phyloP scores from a whole-genome alignment of 164 flowering plant species.

The Magnolia changhungtana region DNA sequence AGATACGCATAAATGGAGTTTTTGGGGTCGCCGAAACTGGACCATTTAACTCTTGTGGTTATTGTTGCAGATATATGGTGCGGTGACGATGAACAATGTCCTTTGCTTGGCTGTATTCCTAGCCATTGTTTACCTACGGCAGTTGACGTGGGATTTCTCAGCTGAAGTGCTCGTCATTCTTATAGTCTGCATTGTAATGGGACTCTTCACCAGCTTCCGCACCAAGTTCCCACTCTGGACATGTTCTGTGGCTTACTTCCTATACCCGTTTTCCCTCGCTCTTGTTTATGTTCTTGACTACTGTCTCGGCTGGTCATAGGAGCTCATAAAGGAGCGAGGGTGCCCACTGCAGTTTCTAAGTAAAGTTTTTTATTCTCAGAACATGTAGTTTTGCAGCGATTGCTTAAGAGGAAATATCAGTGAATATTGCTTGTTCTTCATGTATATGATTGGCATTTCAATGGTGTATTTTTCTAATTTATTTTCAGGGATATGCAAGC shows the following conservation, averaged over 20 bases:
- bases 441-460: no score
- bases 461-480: no score
- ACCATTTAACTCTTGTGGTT: neutral
- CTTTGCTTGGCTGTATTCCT: constrained; percentile 68
- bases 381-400: no score
- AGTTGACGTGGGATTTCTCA: constrained; percentile 77
- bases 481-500: no score
- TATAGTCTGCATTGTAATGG: constrained; percentile 63
- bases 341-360: no score
- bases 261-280: constrained; percentile 67
- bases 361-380: no score
- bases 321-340: neutral
- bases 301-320: constrained; percentile 61
- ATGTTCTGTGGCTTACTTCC: constrained; percentile 42
- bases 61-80: constrained; percentile 67
- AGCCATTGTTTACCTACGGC: constrained; percentile 58
- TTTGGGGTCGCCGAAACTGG: no score
- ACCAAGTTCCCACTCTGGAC: constrained; percentile 78
- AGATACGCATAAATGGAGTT: no score
- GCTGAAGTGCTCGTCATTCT: constrained; percentile 68
- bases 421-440: no score
- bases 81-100: constrained; percentile 69
- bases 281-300: constrained; percentile 76
- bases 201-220: constrained; percentile 59
- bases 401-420: no score